Base-by-base conservation (phyloP, 1,139 yeast species). In the Yamadazyma mexicana region DNA sequence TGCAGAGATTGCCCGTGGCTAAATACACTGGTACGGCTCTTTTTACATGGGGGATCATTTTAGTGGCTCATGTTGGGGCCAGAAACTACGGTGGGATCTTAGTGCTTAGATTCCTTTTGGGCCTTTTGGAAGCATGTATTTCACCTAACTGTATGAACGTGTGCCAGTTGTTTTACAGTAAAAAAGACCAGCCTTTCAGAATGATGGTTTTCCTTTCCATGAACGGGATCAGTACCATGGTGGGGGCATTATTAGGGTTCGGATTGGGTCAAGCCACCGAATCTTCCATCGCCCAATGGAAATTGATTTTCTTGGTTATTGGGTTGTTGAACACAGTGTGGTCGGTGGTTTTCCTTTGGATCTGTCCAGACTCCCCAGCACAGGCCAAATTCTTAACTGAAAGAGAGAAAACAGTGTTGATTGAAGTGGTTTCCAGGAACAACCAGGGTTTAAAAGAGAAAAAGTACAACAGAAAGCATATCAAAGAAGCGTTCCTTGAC, bases 1-100 rank as follows among this genome's bases (percentile, higher is more conserved):
- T 81, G 31, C 81, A 81, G 54, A 66, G 64, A 45, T 66, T 66
- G 37, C 83, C 84, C 2, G 64, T 80, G 14, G 80, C 79, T 1
- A 79, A 76, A 51, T 67, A 69, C 35, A 61, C 77, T 25, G 73
- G 77, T 5, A 44, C 54, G 3, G 66, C 67, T 47, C 62, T 79
- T 34, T 51, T 73, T 6, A 42, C 64, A 2, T 80, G 86, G 85
- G 79, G 81, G 1, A 51, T 69, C 6, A 61, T 76, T 4, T 57
- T 79, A 31, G 63, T 75, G 27, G 73, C 73, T 17, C 81, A 75
- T 48, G 66, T 78, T 18, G 78, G 78, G 2, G 55, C 57, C 18
- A 51, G 30, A 5, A 58, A 60, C 44, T 78, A 76, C 49, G 77
- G 74, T 3, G 72, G 81, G 0, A 60, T 76, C 30, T 61, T 79